Conservation (phyloP, 345 rosid genomes). For the sweet orange (Citrus sinensis) region DVS_A1.0 CM039168.1:19051501-19052000, state of each 20-base stretch:
- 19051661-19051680: neutral
- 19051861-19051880: neutral
- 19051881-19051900: neutral
- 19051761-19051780: accelerated
- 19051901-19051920: neutral
- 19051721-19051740: accelerated
- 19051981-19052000: neutral
- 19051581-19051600: neutral
- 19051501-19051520: too few relatives aligned
- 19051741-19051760: too few relatives aligned
- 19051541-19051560: accelerated
- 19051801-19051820: neutral
- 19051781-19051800: too few relatives aligned
- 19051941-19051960: too few relatives aligned
- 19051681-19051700: neutral
- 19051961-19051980: neutral
- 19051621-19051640: neutral
- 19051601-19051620: accelerated
- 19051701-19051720: neutral
- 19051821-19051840: neutral
- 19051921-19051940: neutral
- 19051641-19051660: neutral
- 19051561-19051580: too few relatives aligned
- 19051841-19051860: neutral
- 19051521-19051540: too few relatives aligned